Evolutionary conservation across 208 protist species (phyloP), one percentile per base, ranked within the genome.

Genomic region (Trypanosoma lewisi): DNA sequence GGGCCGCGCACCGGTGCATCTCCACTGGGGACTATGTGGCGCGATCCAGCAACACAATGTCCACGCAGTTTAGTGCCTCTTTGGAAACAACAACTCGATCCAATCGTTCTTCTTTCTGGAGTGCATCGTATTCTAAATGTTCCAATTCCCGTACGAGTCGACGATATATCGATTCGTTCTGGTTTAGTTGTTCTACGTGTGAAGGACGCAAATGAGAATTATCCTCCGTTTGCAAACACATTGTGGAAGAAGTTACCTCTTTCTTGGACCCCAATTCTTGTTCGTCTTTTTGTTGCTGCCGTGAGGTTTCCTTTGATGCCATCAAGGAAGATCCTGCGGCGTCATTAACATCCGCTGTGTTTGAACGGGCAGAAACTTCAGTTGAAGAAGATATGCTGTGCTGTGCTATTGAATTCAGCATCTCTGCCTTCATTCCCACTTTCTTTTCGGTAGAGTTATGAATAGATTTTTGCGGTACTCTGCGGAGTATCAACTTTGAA

Each of bases 21-120:
- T 69, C 63, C 34, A 69, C 36, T 17, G 53, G 34, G 7, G 63
- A 69, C 27, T 69, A 42, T n/a, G 41, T 52, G 1, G n/a, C 63
- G 2, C 52, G 63, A 33, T 69, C 52, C 25, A 69, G 16, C 16
- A 69, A 37, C 17, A 19, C 23, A 9, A 51, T 8, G 33, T 52
- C 51, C 16, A 42, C 42, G 27, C 19, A 16, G 17, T 19, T 23
- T 39, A 62, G 30, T 4, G 39, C 34, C 7, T 51, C 39, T 17
- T 69, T 69, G 3, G 30, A 9, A 60, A 60, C 36, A 2, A 31
- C n/a, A 33, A 61, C 27, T 4, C 41, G 25, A 17, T 21, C 33
- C 34, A 23, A 6, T 27, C 23, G 28, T 28, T 52, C 39, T 4
- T 60, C 39, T 34, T 62, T 25, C 23, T 36, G 7, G 19, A 69